phyloP scores from a whole-genome alignment of 345 rosid genomes.

The Melaleuca quinquenervia region DNA sequence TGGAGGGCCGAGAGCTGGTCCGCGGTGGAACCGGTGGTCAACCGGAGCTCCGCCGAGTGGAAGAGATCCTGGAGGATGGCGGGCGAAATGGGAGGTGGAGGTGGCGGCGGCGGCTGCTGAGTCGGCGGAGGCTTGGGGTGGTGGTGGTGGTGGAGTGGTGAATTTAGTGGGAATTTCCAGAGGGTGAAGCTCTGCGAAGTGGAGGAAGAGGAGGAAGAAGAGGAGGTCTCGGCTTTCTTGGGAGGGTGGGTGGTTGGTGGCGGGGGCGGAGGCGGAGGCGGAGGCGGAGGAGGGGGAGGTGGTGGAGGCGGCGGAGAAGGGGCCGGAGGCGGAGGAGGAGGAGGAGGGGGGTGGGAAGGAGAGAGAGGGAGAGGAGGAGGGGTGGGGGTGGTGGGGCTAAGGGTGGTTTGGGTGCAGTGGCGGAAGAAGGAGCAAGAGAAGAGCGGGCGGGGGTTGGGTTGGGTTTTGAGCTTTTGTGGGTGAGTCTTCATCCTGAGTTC shows the following conservation, averaged over 20 bases:
- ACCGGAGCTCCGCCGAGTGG: conserved; percentile 62
- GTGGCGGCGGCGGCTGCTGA: conserved; percentile 5
- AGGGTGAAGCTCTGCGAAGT: conserved; percentile 89
- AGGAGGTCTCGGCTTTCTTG: conserved; percentile 1
- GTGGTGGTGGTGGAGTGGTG: conserved; percentile 29
- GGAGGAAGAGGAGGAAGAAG: conserved; percentile 52
- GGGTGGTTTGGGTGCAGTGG: conserved; percentile 54
- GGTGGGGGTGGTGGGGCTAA: conserved; percentile 39
- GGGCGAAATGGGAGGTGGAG: conserved; percentile 31
- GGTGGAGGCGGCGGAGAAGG: background rate
- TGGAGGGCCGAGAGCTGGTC: conserved; percentile 66
- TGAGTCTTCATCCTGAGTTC: conserved; percentile 25
- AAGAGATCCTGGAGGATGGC: conserved; percentile 46
- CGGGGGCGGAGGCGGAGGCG: conserved; percentile 6
- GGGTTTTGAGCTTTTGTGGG: conserved; percentile 56
- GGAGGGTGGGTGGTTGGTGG: conserved; percentile 10
- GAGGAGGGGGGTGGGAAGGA: conserved; percentile 7
- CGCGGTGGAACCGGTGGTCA: conserved; percentile 32
- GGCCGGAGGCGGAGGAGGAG: background rate
- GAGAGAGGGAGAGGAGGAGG: conserved; percentile 29
- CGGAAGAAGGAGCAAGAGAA: conserved; percentile 83
- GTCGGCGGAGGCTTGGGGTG: background rate
- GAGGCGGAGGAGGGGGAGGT: conserved; percentile 15
- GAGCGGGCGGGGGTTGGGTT: conserved; percentile 57
- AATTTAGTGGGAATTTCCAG: conserved; percentile 66